A percentile compares a stretch with the other conserved stretches of the same genome.
Conservation (phyloP, 1,284 basidiomycete genomes). For the Ceratobasidium sp. region DNA sequence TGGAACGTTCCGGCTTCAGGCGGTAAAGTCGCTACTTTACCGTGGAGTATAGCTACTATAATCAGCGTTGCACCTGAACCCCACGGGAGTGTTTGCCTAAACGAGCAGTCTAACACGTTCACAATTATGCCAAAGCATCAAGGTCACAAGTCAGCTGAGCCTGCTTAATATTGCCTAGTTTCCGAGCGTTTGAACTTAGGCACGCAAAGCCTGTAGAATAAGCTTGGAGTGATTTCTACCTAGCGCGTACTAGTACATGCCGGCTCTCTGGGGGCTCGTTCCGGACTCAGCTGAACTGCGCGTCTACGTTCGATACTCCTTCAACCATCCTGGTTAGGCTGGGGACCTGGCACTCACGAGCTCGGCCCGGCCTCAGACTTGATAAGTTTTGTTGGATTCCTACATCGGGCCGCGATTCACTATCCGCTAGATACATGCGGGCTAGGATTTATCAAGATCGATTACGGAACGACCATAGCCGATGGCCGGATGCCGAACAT, state of each 20-base stretch:
- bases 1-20: neutral
- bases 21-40: neutral
- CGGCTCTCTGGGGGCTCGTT: too few relatives aligned
- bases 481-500: neutral
- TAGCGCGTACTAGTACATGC: neutral
- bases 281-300: too few relatives aligned
- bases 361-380: too few relatives aligned
- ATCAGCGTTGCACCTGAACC: neutral
- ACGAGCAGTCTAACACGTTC: neutral
- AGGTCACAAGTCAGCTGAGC: conserved; percentile 15
- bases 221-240: neutral
- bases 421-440: neutral
- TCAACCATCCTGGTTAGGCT: too few relatives aligned
- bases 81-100: neutral
- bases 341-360: too few relatives aligned
- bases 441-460: neutral
- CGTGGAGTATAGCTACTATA: neutral
- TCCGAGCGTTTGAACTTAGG: neutral
- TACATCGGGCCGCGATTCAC: neutral
- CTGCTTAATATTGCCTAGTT: neutral
- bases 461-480: neutral
- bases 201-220: neutral
- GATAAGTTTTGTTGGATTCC: neutral
- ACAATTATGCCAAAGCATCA: neutral
- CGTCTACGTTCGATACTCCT: too few relatives aligned